A percentile compares a stretch with the other conserved stretches of the same genome.
Conservation (phyloP, 2,329 filamentous ascomycete species). For the Claviceps digitariae region DNA sequence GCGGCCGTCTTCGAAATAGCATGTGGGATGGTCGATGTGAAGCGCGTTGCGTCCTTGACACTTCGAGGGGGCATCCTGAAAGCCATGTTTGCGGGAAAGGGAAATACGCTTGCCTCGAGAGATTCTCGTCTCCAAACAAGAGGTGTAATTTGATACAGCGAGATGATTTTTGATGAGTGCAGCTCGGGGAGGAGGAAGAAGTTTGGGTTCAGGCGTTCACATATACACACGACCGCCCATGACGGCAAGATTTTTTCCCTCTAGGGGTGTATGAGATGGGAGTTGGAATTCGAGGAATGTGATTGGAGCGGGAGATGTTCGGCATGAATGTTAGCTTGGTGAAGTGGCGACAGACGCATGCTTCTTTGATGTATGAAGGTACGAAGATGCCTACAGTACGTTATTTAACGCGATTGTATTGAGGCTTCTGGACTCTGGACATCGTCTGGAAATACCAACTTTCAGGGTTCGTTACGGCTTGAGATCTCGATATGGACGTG, state of each 20-base stretch:
- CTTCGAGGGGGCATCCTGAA: slow-evolving; percentile 44
- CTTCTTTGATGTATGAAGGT: neutral
- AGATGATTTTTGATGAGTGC: neutral
- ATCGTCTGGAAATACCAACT: too few relatives aligned
- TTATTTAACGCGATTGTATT: too few relatives aligned
- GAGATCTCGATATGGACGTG: too few relatives aligned
- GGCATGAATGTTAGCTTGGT: slow-evolving; percentile 7
- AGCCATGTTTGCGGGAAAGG: slow-evolving; percentile 17
- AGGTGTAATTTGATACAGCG: neutral
- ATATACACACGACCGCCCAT: neutral
- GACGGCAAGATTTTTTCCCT: slow-evolving; percentile 20
- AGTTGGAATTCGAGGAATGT: slow-evolving; percentile 15
- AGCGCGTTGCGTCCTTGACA: slow-evolving; percentile 69
- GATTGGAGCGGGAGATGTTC: slow-evolving; percentile 25
- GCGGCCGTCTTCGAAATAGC: slow-evolving; percentile 47
- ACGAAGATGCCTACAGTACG: too few relatives aligned
- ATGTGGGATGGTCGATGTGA: slow-evolving; percentile 40
- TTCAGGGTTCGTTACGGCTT: too few relatives aligned
- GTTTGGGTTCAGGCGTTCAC: neutral
- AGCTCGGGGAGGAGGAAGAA: too few relatives aligned
- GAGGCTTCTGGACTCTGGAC: too few relatives aligned
- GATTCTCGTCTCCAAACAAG: too few relatives aligned
- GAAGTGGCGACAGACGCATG: neutral
- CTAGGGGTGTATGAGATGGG: slow-evolving; percentile 2
- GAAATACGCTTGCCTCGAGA: too few relatives aligned